These are phyloP conservation scores for Aspergillus chevalieri DNA, from an alignment of 2,329 filamentous ascomycete species.

Conservation along the genomic window DNA sequence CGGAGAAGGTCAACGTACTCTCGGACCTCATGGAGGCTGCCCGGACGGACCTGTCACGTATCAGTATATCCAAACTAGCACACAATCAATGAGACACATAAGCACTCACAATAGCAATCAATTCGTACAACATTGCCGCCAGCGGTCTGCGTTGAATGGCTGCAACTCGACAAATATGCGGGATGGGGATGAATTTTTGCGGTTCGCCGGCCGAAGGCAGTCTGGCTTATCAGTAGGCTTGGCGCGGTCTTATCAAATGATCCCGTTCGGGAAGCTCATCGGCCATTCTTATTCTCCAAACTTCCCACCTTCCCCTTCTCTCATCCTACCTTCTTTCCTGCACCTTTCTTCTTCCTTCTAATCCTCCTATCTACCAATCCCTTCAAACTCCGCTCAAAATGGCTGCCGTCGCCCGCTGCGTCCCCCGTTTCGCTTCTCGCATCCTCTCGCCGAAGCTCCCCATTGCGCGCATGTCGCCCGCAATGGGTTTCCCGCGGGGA, in stretches of 20 bases:
- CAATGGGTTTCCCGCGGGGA: conserved; percentile 38
- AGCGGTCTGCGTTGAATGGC: conserved; percentile 13
- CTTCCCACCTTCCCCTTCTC: conserved; percentile 8
- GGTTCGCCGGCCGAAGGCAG: conserved; percentile 3
- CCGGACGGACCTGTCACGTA: conserved; percentile 71
- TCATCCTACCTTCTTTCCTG: conserved; percentile 8
- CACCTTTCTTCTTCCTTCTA: conserved; percentile 6
- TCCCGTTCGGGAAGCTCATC: conserved; percentile 14
- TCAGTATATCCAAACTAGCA: conserved; percentile 7
- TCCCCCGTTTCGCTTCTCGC: conserved; percentile 33
- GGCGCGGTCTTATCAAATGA: conserved; percentile 20
- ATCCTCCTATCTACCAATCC: not conserved
- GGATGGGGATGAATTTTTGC: conserved; percentile 9
- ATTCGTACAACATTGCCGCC: conserved; percentile 81
- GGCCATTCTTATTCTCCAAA: conserved; percentile 10
- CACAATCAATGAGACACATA: conserved; percentile 26
- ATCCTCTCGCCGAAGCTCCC: conserved; percentile 32
- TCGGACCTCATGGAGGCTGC: conserved; percentile 85
- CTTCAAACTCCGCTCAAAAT: conserved; percentile 20
- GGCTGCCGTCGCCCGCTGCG: conserved; percentile 30
- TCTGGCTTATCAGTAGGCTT: conserved; percentile 18
- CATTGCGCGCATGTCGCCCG: conserved; percentile 27
- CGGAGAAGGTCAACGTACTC: conserved; percentile 58
- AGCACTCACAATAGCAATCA: conserved; percentile 82
- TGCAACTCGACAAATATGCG: conserved; percentile 12